phyloP scores from a whole-genome alignment of 768 basidiomycete species.

The Auricularia heimuer region DNA sequence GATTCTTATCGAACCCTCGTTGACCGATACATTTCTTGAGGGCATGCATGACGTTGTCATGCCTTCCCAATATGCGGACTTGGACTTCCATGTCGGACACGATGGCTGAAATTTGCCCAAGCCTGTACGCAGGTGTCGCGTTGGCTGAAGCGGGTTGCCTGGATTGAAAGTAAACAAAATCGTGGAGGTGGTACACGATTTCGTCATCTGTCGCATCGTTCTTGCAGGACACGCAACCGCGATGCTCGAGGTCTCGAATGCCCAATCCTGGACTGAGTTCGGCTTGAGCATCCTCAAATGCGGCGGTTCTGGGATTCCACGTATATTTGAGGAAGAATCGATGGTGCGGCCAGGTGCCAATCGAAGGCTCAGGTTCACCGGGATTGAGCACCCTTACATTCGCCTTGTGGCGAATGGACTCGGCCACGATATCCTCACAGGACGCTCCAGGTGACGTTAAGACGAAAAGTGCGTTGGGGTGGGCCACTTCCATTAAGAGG shows the following conservation, averaged over 20 bases:
- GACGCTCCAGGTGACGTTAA: slow-evolving; percentile 24
- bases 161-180: slow-evolving; percentile 47
- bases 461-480: slow-evolving; percentile 49
- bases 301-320: slow-evolving; percentile 39
- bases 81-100: slow-evolving; percentile 20
- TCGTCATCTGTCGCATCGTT: slow-evolving; percentile 32
- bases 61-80: slow-evolving; percentile 37
- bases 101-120: slow-evolving; percentile 48
- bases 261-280: slow-evolving; percentile 19
- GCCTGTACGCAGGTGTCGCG: slow-evolving; percentile 29
- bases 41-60: slow-evolving; percentile 29
- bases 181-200: slow-evolving; percentile 42
- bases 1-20: slow-evolving; percentile 3
- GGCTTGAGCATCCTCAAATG: slow-evolving; percentile 37
- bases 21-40: slow-evolving; percentile 6
- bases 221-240: slow-evolving; percentile 33
- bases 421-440: slow-evolving; percentile 47
- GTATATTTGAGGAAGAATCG: slow-evolving; percentile 29
- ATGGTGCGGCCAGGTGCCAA: not conserved
- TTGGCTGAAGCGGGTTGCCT: slow-evolving; percentile 7
- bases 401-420: slow-evolving; percentile 50
- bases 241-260: slow-evolving; percentile 19
- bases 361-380: slow-evolving; percentile 34
- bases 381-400: slow-evolving; percentile 34
- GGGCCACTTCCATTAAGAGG: slow-evolving; percentile 53